These are phyloP conservation scores for Smallanthus sonchifolius DNA, from an alignment of 129 eudicot species.

Conservation along the genomic window DNA sequence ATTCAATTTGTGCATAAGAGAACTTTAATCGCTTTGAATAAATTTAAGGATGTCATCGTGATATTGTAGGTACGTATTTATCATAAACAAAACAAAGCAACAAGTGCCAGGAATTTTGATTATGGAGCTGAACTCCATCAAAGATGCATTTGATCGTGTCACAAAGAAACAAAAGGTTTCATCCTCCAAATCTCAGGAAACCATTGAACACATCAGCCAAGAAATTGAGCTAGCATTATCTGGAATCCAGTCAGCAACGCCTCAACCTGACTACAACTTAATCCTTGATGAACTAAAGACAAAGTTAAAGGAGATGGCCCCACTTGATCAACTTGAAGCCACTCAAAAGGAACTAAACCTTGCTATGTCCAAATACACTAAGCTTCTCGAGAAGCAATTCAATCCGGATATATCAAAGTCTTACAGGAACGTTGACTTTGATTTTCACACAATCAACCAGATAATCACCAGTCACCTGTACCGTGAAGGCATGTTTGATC, in stretches of 20 bases:
- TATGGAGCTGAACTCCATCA: constrained; percentile 78
- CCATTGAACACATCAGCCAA: constrained; percentile 54
- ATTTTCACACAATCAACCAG: constrained; percentile 57
- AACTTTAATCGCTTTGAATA: background rate
- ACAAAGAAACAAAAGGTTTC: constrained; percentile 76
- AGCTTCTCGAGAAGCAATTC: constrained; percentile 78
- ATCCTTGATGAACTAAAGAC: constrained; percentile 57
- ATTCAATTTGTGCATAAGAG: background rate
- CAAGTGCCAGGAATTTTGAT: background rate
- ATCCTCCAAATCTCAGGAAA: constrained; percentile 68
- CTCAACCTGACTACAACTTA: constrained; percentile 33
- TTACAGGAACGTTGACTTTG: constrained; percentile 61
- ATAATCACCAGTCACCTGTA: constrained; percentile 77
- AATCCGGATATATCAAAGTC: constrained; percentile 82
- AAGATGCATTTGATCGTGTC: constrained; percentile 90
- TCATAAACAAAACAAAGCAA: constrained; percentile 9
- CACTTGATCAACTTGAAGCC: constrained; percentile 59
- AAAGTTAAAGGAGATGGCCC: constrained; percentile 62
- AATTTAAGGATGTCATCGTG: background rate
- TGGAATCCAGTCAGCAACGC: constrained; percentile 42
- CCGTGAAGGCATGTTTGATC: constrained; percentile 70
- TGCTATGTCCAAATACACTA: constrained; percentile 70
- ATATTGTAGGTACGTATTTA: constrained; percentile 17
- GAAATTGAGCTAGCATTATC: constrained; percentile 67
- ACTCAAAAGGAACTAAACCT: constrained; percentile 76